Conservation (phyloP, 495 filamentous ascomycete genomes). For the Annulohypoxylon moriforme region DNA sequence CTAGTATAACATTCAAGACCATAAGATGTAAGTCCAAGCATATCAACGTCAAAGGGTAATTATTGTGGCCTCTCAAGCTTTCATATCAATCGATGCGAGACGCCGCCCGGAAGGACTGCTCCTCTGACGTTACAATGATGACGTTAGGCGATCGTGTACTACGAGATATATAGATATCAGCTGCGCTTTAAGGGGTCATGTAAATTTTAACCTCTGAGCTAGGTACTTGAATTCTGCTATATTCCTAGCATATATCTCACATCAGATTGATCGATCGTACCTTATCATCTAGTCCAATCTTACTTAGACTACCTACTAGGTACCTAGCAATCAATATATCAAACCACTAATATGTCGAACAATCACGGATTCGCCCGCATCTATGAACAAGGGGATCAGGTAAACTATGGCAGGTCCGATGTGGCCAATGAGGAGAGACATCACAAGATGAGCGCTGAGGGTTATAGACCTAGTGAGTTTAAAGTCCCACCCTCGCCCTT, state of each 20-base stretch:
- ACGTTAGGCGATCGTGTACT: conserved; percentile 15
- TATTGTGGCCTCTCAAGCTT: background rate
- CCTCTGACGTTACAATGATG: conserved; percentile 26
- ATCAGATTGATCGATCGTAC: background rate
- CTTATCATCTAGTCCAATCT: too few species aligned
- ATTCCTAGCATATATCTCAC: background rate
- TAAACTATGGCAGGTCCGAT: conserved; percentile 35
- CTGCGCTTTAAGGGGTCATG: background rate
- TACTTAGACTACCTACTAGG: too few species aligned
- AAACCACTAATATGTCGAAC: conserved; percentile 23
- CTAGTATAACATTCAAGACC: conserved; percentile 14
- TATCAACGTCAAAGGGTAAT: background rate
- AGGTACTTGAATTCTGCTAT: too few species aligned
- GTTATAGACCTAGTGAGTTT: conserved; percentile 41
- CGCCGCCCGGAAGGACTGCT: conserved; percentile 6
- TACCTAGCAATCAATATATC: background rate
- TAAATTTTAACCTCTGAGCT: background rate
- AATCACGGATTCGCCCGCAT: conserved; percentile 29
- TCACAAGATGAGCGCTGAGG: conserved; percentile 37
- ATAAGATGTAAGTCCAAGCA: conserved; percentile 11
- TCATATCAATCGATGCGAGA: conserved; percentile 7
- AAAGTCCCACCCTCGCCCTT: background rate
- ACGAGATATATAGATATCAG: conserved; percentile 2
- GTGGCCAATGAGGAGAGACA: conserved; percentile 38
- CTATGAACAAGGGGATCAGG: conserved; percentile 37